phyloP scores from a whole-genome alignment of 2,329 filamentous ascomycete genomes.

The Fusarium tricinctum region DNA sequence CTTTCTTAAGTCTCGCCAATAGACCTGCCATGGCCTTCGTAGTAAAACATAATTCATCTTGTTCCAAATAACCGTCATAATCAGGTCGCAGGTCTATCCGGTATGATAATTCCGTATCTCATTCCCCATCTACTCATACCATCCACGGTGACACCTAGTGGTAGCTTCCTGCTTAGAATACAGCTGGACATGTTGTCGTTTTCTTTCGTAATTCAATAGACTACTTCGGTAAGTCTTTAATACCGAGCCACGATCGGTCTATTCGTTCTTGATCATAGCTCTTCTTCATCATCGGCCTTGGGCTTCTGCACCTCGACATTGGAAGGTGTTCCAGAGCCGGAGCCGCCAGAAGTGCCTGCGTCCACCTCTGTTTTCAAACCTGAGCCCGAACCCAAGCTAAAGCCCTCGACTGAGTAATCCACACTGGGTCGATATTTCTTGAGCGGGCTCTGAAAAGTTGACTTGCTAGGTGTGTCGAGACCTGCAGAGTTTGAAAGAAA shows the following conservation, averaged over 20 bases:
- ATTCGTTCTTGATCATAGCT: constrained; percentile 52
- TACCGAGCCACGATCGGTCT: constrained; percentile 5
- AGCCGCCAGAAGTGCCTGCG: constrained; percentile 47
- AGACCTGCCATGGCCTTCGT: constrained; percentile 23
- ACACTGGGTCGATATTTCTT: constrained; percentile 80
- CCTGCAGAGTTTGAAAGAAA: constrained; percentile 25
- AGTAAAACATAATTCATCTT: constrained; percentile 16
- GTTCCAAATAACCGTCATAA: constrained; percentile 20
- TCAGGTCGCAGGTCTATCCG: constrained; percentile 15
- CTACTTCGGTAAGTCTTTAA: constrained; percentile 3
- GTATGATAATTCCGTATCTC: constrained; percentile 30
- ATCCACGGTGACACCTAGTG: constrained; percentile 30
- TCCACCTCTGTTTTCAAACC: constrained; percentile 55
- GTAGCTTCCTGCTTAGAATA: constrained; percentile 10
- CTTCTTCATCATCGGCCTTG: constrained; percentile 57
- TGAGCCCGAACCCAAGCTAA: constrained; percentile 49
- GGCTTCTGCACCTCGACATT: constrained; percentile 42
- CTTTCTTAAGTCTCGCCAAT: constrained; percentile 11
- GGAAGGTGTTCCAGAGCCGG: constrained; percentile 43
- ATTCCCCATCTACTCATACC: constrained; percentile 36
- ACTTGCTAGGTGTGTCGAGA: constrained; percentile 52
- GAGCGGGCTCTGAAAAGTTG: constrained; percentile 76
- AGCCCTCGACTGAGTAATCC: constrained; percentile 48
- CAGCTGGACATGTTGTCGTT: constrained; percentile 16
- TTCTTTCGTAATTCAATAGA: constrained; percentile 23